phyloP scores from a whole-genome alignment of 768 basidiomycete genomes.

The Auriscalpium orientale region DNA sequence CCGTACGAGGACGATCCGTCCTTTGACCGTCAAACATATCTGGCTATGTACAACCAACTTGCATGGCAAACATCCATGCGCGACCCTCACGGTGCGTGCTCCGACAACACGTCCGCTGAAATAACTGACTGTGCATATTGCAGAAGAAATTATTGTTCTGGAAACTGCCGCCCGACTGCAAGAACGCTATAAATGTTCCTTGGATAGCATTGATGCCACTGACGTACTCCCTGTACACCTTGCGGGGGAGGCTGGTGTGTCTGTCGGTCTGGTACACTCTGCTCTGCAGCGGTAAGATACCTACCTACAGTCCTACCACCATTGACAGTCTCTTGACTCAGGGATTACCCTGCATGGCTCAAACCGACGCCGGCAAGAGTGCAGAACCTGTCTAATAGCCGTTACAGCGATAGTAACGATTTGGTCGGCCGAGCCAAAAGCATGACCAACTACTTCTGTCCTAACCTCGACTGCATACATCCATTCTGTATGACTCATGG shows the following conservation, averaged over 20 bases:
- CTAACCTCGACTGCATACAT: conserved; percentile 18
- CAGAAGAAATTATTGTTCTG: conserved; percentile 37
- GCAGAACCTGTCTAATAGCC: neutral
- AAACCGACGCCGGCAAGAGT: neutral
- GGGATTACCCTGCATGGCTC: neutral
- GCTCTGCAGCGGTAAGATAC: conserved; percentile 17
- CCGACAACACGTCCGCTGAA: neutral
- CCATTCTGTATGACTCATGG: conserved; percentile 19
- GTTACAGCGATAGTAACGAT: conserved; percentile 5
- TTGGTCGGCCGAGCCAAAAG: conserved; percentile 12
- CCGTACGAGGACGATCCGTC: conserved; percentile 54
- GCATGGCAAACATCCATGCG: conserved; percentile 40
- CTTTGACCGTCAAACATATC: conserved; percentile 38
- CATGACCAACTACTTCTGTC: conserved; percentile 17
- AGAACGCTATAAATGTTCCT: conserved; percentile 27
- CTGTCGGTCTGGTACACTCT: conserved; percentile 19
- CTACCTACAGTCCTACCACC: neutral
- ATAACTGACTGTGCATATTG: conserved; percentile 21
- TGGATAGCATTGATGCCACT: conserved; percentile 40
- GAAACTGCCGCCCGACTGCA: conserved; percentile 41
- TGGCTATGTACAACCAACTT: conserved; percentile 34
- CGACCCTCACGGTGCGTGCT: conserved; percentile 34
- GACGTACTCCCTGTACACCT: conserved; percentile 33
- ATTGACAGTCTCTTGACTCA: neutral
- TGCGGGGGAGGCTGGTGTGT: neutral